phyloP scores from a whole-genome alignment of 306 rosid species.

The Styphnolobium japonicum region DNA sequence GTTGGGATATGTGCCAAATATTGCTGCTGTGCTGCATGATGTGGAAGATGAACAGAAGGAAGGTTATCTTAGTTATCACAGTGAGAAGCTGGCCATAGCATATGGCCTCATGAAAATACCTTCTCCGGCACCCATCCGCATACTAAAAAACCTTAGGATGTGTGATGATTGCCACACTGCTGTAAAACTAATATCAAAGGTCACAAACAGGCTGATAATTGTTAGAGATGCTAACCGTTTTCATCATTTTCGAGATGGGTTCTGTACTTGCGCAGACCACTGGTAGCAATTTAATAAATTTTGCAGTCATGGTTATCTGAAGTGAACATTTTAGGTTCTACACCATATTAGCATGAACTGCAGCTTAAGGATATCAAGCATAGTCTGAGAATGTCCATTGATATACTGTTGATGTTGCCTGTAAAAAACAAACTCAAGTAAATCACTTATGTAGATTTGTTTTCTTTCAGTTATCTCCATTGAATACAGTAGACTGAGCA shows the following conservation, averaged over 20 bases:
- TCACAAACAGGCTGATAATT: constrained; percentile 52
- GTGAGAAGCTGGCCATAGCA: constrained; percentile 83
- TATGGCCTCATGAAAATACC: constrained; percentile 68
- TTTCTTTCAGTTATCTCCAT: not conserved
- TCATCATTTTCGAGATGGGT: constrained; percentile 75
- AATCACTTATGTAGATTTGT: not conserved
- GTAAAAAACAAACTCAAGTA: too few relatives aligned
- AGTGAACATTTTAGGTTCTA: not conserved
- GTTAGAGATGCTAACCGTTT: constrained; percentile 76
- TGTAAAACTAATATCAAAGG: constrained; percentile 63
- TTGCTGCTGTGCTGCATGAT: constrained; percentile 54
- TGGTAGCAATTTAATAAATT: constrained; percentile 45
- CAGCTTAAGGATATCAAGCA: not conserved
- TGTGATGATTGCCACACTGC: constrained; percentile 83
- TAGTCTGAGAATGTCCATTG: not conserved
- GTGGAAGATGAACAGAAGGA: constrained; percentile 80
- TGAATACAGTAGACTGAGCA: not conserved
- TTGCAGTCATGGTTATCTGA: not conserved
- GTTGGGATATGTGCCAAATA: constrained; percentile 63
- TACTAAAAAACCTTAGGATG: constrained; percentile 74
- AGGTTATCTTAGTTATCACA: constrained; percentile 69
- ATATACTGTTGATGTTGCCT: too few relatives aligned
- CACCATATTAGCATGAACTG: not conserved
- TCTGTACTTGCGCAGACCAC: constrained; percentile 65
- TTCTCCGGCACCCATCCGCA: constrained; percentile 61